phyloP scores from a whole-genome alignment of 1,139 yeast genomes.

The Lodderomyces parapsilosis region DNA sequence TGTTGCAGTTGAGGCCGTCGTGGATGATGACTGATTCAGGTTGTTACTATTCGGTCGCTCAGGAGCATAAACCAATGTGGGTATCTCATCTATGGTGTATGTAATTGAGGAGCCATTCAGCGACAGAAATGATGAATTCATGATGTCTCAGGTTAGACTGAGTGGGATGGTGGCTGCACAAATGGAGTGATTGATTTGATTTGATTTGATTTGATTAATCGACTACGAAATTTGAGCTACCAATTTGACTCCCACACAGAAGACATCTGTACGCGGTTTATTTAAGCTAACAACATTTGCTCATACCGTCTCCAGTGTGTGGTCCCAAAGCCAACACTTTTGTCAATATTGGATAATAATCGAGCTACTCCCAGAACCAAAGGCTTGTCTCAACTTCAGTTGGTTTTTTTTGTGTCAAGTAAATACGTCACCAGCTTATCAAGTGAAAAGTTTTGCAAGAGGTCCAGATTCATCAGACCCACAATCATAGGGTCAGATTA shows the following conservation, averaged over 20 bases:
- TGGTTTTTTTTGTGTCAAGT: neutral
- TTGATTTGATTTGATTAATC: no score
- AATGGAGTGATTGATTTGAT: no score
- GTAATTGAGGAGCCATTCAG: conserved; percentile 4
- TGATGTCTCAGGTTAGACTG: neutral
- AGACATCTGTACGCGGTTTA: no score
- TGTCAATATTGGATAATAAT: neutral
- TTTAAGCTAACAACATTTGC: neutral
- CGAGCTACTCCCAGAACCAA: neutral
- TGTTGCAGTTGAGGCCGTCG: conserved; percentile 2
- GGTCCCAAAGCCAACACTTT: neutral
- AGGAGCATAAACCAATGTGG: conserved; percentile 10
- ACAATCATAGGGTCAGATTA: neutral
- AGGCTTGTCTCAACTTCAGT: neutral
- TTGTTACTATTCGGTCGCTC: neutral
- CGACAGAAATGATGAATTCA: conserved; percentile 3
- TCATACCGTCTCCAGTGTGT: neutral
- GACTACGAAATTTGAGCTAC: no score
- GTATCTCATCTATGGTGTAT: conserved; percentile 13
- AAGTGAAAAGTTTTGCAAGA: neutral
- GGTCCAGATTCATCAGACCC: neutral
- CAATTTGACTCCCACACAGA: no score
- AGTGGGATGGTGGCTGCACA: no score
- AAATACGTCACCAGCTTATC: neutral
- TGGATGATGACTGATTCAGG: neutral